A percentile compares a stretch with the other conserved stretches of the same genome.
phyloP scores from a whole-genome alignment of 2,329 filamentous ascomycete species.

The Trichoderma sp. region DNA sequence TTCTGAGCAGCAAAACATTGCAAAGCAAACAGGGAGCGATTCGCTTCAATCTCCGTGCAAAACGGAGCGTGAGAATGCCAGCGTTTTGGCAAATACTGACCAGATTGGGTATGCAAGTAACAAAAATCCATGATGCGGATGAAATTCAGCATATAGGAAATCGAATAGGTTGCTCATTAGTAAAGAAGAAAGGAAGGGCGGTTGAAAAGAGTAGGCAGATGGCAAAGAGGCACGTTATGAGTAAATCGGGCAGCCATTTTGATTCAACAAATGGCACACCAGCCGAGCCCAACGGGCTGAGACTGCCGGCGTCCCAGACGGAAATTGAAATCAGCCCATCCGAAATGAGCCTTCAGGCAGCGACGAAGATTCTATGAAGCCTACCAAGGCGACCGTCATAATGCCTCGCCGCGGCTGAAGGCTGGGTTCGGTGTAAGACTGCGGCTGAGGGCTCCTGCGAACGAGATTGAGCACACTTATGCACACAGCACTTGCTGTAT shows the following conservation, averaged over 20 bases:
- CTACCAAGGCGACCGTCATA: neutral
- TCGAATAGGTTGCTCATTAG: neutral
- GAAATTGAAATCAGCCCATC: neutral
- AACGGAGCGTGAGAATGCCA: neutral
- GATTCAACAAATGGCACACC: neutral
- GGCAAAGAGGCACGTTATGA: neutral
- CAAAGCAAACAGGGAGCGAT: neutral
- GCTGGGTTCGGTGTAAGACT: neutral
- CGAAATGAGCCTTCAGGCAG: neutral
- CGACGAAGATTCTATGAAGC: neutral
- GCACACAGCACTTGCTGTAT: constrained; percentile 9
- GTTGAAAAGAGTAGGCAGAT: neutral
- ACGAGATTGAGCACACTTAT: constrained; percentile 1
- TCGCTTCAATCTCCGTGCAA: constrained; percentile 1
- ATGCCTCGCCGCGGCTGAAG: neutral
- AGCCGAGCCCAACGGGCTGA: constrained; percentile 11
- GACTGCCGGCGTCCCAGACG: neutral
- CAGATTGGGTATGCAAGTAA: neutral
- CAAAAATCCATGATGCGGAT: neutral
- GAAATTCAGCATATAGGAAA: neutral
- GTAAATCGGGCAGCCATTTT: neutral
- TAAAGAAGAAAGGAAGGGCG: neutral
- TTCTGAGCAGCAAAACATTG: neutral
- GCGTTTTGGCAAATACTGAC: neutral
- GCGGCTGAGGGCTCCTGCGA: neutral